phyloP scores from a whole-genome alignment of 2,329 filamentous ascomycete genomes.

The Alternaria infectoria region DNA sequence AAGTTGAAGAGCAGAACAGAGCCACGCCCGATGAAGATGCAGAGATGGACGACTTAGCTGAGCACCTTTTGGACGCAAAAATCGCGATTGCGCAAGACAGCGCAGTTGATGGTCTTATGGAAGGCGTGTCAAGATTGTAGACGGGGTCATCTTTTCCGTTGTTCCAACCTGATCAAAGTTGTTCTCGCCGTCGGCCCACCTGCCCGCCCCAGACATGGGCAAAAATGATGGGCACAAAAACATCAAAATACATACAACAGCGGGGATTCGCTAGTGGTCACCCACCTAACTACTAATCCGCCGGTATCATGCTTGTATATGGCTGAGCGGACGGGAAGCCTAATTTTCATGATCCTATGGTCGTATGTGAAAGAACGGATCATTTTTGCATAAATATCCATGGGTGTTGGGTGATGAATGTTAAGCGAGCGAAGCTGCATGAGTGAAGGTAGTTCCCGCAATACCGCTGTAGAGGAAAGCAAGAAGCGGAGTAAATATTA shows the following conservation, averaged over 20 bases:
- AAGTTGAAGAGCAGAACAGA: neutral
- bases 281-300: neutral
- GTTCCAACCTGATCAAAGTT: neutral
- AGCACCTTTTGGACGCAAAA: neutral
- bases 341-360: neutral
- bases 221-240: neutral
- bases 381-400: too few relatives aligned
- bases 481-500: too few relatives aligned
- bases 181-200: neutral
- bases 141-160: neutral
- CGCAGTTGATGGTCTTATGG: neutral
- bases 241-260: neutral
- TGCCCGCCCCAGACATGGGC: neutral
- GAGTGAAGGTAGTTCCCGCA: too few relatives aligned
- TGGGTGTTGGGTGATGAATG: too few relatives aligned
- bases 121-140: neutral
- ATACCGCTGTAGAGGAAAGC: too few relatives aligned
- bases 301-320: neutral
- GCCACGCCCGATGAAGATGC: neutral
- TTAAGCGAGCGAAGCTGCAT: too few relatives aligned
- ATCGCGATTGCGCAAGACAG: neutral
- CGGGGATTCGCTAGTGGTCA: neutral
- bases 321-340: neutral
- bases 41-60: neutral
- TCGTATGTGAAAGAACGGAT: neutral